Evolutionary conservation across 2,329 filamentous ascomycete genomes (phyloP).

Genomic region (Talaromyces sp.): DNA sequence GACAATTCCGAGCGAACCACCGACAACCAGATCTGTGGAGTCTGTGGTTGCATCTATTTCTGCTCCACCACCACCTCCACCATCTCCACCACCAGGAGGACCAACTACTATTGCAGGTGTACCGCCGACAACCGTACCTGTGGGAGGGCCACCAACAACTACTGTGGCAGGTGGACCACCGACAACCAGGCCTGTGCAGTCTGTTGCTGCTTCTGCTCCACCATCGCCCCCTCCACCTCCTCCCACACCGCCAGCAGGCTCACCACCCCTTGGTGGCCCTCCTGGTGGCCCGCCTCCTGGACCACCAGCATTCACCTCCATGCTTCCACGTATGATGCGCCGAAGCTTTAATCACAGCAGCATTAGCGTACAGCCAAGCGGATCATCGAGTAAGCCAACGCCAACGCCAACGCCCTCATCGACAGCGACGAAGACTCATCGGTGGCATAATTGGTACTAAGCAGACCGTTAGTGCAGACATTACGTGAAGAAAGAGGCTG

Average conservation of each 20-base stretch:
- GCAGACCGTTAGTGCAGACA: too few species aligned
- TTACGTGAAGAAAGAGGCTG: background rate
- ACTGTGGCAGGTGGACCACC: background rate
- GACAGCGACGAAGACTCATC: background rate
- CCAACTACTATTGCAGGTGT: background rate
- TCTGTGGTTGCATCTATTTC: background rate
- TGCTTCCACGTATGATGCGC: background rate
- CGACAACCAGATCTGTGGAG: background rate
- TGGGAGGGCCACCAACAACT: background rate
- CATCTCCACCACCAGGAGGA: background rate
- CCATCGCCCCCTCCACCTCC: background rate
- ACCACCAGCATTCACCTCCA: background rate
- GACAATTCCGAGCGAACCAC: background rate
- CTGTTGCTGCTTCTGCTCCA: background rate
- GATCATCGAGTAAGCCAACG: background rate
- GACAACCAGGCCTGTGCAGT: background rate
- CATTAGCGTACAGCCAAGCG: background rate
- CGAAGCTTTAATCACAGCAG: background rate
- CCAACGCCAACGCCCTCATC: background rate
- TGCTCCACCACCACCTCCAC: background rate
- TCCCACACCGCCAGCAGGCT: background rate
- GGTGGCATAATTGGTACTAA: background rate
- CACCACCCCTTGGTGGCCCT: background rate
- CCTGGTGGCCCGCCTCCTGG: background rate
- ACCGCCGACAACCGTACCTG: background rate